These are phyloP conservation scores for Brasilioporus rufonigricans DNA, from an alignment of 768 basidiomycete genomes.

Conservation along the genomic window DNA sequence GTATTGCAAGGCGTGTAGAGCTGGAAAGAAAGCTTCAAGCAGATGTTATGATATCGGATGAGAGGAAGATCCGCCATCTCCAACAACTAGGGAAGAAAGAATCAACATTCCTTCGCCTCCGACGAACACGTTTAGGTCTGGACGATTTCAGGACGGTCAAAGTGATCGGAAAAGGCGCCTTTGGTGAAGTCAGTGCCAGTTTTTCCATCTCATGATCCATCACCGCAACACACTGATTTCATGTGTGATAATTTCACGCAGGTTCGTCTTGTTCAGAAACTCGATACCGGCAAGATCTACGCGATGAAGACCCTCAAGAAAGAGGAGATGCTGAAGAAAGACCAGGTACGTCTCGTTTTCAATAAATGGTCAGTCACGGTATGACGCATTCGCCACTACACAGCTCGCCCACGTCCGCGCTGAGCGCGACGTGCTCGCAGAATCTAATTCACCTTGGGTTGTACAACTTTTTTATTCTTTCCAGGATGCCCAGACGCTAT, in stretches of 20 bases:
- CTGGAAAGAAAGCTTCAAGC: conserved; percentile 75
- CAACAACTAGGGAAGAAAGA: conserved; percentile 85
- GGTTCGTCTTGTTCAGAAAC: conserved; percentile 94
- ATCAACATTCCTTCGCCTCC: conserved; percentile 81
- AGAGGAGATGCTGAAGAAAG: conserved; percentile 98
- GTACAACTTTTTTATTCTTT: conserved; percentile 98
- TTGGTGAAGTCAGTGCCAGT: conserved; percentile 75
- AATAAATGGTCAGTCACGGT: background rate
- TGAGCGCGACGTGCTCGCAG: conserved; percentile 94
- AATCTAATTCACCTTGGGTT: conserved; percentile 94
- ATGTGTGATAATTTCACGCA: conserved; percentile 23
- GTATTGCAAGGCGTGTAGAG: conserved; percentile 73
- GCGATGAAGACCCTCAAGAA: conserved; percentile 99
- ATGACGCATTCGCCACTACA: background rate
- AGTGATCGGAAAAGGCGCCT: conserved; percentile 98
- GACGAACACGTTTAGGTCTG: conserved; percentile 85
- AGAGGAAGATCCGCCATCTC: conserved; percentile 83
- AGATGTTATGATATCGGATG: conserved; percentile 71
- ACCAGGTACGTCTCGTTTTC: conserved; percentile 62
- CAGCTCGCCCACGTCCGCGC: conserved; percentile 98
- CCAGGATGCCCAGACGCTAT: conserved; percentile 89
- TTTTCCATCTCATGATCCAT: background rate
- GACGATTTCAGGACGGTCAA: conserved; percentile 96
- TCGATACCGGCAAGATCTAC: conserved; percentile 96
- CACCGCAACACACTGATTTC: background rate